Conservation (phyloP, 345 rosid species). For the Euphorbia tirucalli region DNA sequence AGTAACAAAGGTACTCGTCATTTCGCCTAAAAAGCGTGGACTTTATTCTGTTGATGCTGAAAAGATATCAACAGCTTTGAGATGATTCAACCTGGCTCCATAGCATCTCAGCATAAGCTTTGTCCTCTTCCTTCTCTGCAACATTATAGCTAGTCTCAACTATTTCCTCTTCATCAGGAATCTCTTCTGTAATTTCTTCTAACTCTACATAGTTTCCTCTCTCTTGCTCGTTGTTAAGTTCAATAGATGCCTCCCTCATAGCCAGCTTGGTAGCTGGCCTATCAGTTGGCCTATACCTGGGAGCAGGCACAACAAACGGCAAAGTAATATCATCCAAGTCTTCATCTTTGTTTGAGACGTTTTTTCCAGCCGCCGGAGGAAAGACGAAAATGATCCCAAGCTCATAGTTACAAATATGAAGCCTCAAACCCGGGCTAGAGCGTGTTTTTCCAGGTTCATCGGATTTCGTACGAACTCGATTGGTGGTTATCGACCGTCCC, state of each 20-base stretch:
- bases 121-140: slow-evolving; percentile 66
- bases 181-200: slow-evolving; percentile 48
- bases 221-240: slow-evolving; percentile 30
- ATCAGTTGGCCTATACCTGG: slow-evolving; percentile 60
- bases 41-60: not conserved
- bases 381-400: slow-evolving; percentile 77
- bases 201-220: slow-evolving; percentile 35
- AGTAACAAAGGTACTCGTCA: not conserved
- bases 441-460: slow-evolving; percentile 29
- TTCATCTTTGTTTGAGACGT: slow-evolving; percentile 18
- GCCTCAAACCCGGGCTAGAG: slow-evolving; percentile 30
- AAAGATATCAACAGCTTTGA: slow-evolving; percentile 39
- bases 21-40: not conserved
- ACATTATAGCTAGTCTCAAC: slow-evolving; percentile 37
- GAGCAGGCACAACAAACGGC: slow-evolving; percentile 79
- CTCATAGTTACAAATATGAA: slow-evolving; percentile 83
- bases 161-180: slow-evolving; percentile 51
- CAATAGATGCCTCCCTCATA: slow-evolving; percentile 61
- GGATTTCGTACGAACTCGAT: slow-evolving; percentile 32
- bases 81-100: slow-evolving; percentile 75
- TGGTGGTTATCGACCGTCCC: slow-evolving; percentile 63
- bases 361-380: slow-evolving; percentile 51
- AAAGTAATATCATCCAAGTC: slow-evolving; percentile 57
- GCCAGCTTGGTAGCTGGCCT: slow-evolving; percentile 77
- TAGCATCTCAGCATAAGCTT: slow-evolving; percentile 59